A percentile compares a stretch with the other conserved stretches of the same genome.
Conservation (phyloP, 1,284 basidiomycete species). For the Ceraceosorus bombacis region DNA sequence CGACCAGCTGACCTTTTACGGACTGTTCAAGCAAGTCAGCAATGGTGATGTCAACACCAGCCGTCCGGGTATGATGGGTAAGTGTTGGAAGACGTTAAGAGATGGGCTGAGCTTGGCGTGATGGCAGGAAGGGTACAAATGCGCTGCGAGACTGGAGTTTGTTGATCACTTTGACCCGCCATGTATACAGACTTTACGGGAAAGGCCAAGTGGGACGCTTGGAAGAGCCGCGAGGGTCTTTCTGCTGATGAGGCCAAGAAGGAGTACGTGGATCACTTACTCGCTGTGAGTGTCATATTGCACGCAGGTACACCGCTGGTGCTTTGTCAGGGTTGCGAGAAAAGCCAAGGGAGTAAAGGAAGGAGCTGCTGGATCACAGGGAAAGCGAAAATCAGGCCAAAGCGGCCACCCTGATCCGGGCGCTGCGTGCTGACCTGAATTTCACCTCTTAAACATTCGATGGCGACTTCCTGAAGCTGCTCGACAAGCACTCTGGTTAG, state of each 20-base stretch:
- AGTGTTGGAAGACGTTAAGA: conserved; percentile 9
- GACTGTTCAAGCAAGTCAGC: conserved; percentile 46
- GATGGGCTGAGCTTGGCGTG: not conserved
- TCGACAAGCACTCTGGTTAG: conserved; percentile 37
- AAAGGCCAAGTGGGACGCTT: conserved; percentile 47
- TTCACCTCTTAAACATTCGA: not conserved
- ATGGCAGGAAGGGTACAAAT: not conserved
- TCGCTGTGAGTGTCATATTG: conserved; percentile 17
- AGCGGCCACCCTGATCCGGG: not conserved
- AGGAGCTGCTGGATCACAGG: not conserved
- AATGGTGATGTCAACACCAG: conserved; percentile 45
- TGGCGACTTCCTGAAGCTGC: conserved; percentile 18
- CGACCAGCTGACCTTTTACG: conserved; percentile 46
- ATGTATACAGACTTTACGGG: conserved; percentile 33
- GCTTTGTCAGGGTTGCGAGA: conserved; percentile 4
- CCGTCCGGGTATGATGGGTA: conserved; percentile 45
- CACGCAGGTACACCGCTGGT: no score
- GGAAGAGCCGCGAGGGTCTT: conserved; percentile 32
- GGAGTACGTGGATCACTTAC: conserved; percentile 37
- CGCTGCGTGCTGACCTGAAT: not conserved
- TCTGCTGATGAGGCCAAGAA: conserved; percentile 37
- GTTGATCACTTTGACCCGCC: not conserved
- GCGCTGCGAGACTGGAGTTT: no score
- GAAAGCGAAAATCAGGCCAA: not conserved
- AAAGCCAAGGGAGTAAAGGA: not conserved